A percentile compares a stretch with the other conserved stretches of the same genome.
Evolutionary conservation across 225 moss, liverwort and hornwort species (phyloP).

Genomic region (Sphagnum contortum): DNA sequence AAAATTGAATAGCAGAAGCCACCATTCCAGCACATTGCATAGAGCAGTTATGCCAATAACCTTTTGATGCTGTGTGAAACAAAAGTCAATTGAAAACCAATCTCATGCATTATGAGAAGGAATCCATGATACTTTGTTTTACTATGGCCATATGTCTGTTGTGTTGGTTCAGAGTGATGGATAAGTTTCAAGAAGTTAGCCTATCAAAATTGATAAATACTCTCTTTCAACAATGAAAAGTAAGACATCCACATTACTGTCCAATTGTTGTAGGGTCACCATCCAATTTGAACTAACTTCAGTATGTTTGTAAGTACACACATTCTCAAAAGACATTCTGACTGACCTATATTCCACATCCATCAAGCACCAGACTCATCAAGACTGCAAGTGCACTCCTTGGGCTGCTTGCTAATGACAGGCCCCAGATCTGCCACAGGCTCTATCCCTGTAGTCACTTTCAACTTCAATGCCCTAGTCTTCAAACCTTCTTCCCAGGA

Average conservation of each 20-base stretch:
- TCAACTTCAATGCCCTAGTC: constrained; percentile 54
- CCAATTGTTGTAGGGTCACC: background rate
- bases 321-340: background rate
- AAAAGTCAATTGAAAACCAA: too few relatives aligned
- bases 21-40: background rate
- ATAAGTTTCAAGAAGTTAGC: background rate
- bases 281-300: too few relatives aligned
- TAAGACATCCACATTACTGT: background rate
- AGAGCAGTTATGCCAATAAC: background rate
- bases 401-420: constrained; percentile 89
- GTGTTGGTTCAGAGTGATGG: too few relatives aligned
- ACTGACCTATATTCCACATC: constrained; percentile 67
- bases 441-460: constrained; percentile 74
- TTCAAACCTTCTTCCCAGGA: constrained; percentile 81
- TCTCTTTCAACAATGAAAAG: background rate
- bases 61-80: background rate
- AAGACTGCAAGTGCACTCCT: constrained; percentile 75
- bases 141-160: too few relatives aligned
- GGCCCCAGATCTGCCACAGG: constrained; percentile 84
- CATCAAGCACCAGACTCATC: constrained; percentile 67
- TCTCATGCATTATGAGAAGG: too few relatives aligned
- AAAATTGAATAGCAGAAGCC: too few relatives aligned
- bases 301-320: too few relatives aligned
- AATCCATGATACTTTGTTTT: too few relatives aligned
- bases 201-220: background rate